Percentiles rank a stretch among this genome's conserved stretches.
phyloP scores from a whole-genome alignment of 225 moss, liverwort and hornwort genomes.

The Sphagnum tenellum region DNA sequence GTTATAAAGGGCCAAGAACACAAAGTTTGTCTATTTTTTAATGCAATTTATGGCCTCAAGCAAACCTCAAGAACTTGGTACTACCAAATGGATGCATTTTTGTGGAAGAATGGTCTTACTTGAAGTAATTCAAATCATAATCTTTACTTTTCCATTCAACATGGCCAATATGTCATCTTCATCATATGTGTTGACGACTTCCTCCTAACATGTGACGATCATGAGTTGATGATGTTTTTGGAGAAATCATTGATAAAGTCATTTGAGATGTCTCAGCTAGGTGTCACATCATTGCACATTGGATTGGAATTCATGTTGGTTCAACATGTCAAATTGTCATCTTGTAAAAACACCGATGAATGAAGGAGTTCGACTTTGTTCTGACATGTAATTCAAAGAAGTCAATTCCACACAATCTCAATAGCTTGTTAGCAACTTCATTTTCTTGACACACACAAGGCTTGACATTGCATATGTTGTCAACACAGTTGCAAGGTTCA shows the following conservation, averaged over 20 bases:
- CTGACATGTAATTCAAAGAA: background rate
- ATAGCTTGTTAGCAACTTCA: background rate
- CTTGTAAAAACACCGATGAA: background rate
- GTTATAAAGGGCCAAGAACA: background rate
- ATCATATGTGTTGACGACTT: background rate
- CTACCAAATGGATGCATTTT: background rate
- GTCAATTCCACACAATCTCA: background rate
- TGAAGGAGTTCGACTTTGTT: background rate
- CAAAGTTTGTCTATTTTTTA: background rate
- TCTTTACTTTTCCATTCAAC: background rate
- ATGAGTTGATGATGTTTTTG: no score
- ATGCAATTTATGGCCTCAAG: constrained; percentile 1
- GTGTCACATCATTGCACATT: background rate
- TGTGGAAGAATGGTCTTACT: background rate
- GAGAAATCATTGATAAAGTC: no score
- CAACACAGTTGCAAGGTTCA: background rate
- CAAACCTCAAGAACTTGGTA: background rate
- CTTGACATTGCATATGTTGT: background rate
- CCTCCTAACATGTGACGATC: background rate
- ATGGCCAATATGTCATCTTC: background rate
- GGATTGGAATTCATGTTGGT: background rate
- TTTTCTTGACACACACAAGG: background rate
- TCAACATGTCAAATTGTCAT: background rate
- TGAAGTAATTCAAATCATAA: background rate
- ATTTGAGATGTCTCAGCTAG: no score